Evolutionary conservation across 495 filamentous ascomycete genomes (phyloP).

Genomic region (Penicillium coffeae): DNA sequence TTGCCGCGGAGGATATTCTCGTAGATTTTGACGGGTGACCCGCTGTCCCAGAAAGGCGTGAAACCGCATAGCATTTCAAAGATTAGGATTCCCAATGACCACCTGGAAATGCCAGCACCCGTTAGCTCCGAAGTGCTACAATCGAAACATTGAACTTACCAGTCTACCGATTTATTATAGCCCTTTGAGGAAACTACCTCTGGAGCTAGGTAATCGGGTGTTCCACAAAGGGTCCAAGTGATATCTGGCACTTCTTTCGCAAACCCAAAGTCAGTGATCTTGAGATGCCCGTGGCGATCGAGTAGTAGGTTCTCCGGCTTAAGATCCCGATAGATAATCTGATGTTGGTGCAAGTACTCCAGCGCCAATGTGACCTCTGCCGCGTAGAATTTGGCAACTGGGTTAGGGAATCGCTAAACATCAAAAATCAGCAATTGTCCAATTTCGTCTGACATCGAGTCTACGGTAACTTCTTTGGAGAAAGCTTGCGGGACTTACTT

Average conservation of each 20-base stretch:
- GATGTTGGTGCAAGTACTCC: slow-evolving; percentile 89
- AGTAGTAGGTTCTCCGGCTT: slow-evolving; percentile 96
- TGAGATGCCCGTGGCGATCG: slow-evolving; percentile 93
- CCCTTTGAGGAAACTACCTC: slow-evolving; percentile 97
- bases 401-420: slow-evolving; percentile 89
- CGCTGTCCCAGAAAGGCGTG: slow-evolving; percentile 97
- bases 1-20: slow-evolving; percentile 94
- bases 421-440: no score
- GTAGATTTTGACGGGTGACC: slow-evolving; percentile 97
- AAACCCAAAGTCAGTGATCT: slow-evolving; percentile 99
- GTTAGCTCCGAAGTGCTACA: no score
- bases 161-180: slow-evolving; percentile 98
- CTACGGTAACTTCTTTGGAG: no score
- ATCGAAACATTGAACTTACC: slow-evolving; percentile 54
- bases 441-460: no score
- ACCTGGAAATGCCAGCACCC: slow-evolving; percentile 68
- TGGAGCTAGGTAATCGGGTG: slow-evolving; percentile 96
- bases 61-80: slow-evolving; percentile 99
- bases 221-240: slow-evolving; percentile 97
- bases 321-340: slow-evolving; percentile 96
- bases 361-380: slow-evolving; percentile 94
- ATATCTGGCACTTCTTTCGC: slow-evolving; percentile 98
- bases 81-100: slow-evolving; percentile 96
- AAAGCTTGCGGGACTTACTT: slow-evolving; percentile 56
- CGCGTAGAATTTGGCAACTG: slow-evolving; percentile 98